These are phyloP conservation scores for Blepharisma stoltei DNA, from an alignment of 73 alveolate genomes.

Conservation along the genomic window DNA sequence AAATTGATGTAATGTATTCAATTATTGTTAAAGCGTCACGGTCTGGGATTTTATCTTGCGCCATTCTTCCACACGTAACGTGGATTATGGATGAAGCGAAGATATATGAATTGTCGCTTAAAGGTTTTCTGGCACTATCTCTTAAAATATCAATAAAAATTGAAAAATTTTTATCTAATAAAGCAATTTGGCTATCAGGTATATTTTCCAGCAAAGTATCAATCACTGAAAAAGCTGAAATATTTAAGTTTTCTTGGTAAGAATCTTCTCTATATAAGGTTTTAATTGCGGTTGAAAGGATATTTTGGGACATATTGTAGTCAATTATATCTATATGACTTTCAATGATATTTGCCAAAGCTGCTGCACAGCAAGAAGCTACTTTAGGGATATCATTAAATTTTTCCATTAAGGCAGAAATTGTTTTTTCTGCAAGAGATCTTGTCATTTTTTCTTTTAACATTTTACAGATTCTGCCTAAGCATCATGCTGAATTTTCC, in stretches of 20 bases:
- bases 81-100: neutral
- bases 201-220: neutral
- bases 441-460: neutral
- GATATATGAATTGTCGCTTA: neutral
- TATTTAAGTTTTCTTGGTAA: neutral
- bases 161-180: no score
- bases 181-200: no score
- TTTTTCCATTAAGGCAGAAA: neutral
- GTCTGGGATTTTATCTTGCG: neutral
- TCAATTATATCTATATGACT: neutral
- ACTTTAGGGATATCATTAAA: neutral
- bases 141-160: no score
- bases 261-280: neutral
- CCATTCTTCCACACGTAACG: neutral
- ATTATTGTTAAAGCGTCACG: neutral
- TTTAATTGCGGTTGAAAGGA: neutral
- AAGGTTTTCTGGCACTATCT: neutral
- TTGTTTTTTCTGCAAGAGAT: neutral
- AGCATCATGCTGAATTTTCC: neutral
- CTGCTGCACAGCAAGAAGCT: neutral
- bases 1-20: neutral
- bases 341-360: neutral
- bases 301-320: neutral
- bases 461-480: conserved; percentile 10
- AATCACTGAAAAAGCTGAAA: neutral